Percentiles rank a stretch among this genome's conserved stretches.
Evolutionary conservation across 345 rosid genomes (phyloP).

Genomic region (Citrus reticulata): DNA sequence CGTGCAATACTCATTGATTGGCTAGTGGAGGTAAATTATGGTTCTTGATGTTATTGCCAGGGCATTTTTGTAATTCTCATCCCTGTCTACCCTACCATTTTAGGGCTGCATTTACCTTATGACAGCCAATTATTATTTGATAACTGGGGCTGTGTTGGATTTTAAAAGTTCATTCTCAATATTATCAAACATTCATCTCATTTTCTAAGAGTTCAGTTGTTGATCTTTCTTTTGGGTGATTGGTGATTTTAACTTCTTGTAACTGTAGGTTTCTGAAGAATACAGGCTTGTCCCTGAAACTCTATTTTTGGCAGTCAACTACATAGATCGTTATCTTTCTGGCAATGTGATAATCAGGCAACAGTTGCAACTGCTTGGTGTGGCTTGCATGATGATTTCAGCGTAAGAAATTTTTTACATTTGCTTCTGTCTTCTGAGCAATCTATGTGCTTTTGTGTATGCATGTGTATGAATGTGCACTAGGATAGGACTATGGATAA

Average conservation of each 20-base stretch:
- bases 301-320: slow-evolving; percentile 72
- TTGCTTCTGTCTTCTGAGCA: neutral
- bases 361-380: slow-evolving; percentile 79
- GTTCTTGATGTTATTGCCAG: slow-evolving; percentile 3
- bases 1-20: slow-evolving; percentile 48
- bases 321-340: slow-evolving; percentile 82
- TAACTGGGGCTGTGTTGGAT: neutral
- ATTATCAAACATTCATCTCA: slow-evolving; percentile 1
- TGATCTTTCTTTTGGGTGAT: neutral
- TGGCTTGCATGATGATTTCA: slow-evolving; percentile 91
- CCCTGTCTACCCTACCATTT: neutral
- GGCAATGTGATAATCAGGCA: slow-evolving; percentile 74
- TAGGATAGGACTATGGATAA: neutral
- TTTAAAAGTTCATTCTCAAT: slow-evolving; percentile 8
- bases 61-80: neutral
- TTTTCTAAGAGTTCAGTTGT: neutral
- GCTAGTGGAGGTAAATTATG: slow-evolving; percentile 48
- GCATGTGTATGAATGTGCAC: neutral
- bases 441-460: neutral
- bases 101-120: neutral
- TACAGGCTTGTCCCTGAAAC: slow-evolving; percentile 88
- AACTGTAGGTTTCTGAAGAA: slow-evolving; percentile 83
- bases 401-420: slow-evolving; percentile 50
- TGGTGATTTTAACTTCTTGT: slow-evolving; percentile 6
- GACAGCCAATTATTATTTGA: neutral